These are phyloP conservation scores for Saccharomycopsis vini DNA, from an alignment of 805 yeast genomes.

Conservation along the genomic window DNA sequence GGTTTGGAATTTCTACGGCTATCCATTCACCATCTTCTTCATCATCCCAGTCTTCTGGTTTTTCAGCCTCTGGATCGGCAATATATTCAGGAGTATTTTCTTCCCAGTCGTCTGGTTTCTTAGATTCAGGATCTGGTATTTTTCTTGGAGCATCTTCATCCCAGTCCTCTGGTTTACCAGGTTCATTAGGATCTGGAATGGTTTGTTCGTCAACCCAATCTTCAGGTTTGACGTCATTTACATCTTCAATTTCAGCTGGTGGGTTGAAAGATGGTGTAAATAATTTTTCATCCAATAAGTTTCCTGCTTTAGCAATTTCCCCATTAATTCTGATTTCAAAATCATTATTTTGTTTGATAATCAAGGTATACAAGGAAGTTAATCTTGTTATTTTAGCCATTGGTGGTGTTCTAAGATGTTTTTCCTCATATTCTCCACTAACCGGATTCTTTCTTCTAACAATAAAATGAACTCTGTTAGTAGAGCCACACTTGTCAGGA, in stretches of 20 bases:
- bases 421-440: constrained; percentile 54
- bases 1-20: constrained; percentile 64
- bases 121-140: constrained; percentile 60
- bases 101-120: constrained; percentile 74
- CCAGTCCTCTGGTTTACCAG: constrained; percentile 75
- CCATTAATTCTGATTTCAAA: constrained; percentile 83
- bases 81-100: constrained; percentile 51
- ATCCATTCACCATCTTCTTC: constrained; percentile 84
- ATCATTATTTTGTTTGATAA: constrained; percentile 53
- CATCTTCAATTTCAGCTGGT: constrained; percentile 52
- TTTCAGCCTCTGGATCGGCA: constrained; percentile 55
- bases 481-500: constrained; percentile 81
- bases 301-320: constrained; percentile 60
- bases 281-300: constrained; percentile 42
- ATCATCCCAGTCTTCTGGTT: constrained; percentile 81
- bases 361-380: constrained; percentile 66
- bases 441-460: constrained; percentile 47
- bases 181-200: constrained; percentile 60
- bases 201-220: constrained; percentile 70
- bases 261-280: constrained; percentile 64
- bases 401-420: constrained; percentile 61
- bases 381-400: constrained; percentile 49
- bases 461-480: constrained; percentile 74
- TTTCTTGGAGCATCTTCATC: constrained; percentile 58
- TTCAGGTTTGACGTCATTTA: constrained; percentile 53